Base-by-base conservation (phyloP, 2,329 filamentous ascomycete species). In the Penicillium corylophilum region DNA sequence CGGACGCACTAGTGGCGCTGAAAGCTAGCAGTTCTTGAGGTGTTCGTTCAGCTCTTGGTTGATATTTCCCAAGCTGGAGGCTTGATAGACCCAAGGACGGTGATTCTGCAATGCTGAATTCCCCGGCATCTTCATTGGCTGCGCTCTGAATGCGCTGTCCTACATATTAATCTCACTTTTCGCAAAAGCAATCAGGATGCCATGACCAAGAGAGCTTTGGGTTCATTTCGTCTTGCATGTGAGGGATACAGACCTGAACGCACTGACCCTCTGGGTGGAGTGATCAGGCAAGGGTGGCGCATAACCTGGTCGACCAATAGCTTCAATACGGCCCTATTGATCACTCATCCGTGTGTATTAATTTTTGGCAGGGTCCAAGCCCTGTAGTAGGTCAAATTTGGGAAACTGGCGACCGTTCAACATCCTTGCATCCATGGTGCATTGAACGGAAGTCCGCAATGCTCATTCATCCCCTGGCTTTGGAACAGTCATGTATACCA, bases 241-340 rank as follows among this genome's bases (percentile, higher is more conserved):
- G 44, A 58, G 53, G 53, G 56, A 48, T 54, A 22, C 3, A 15
- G 28, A 20, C 22, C 12, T n/a, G 24, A 40, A 36, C 44, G 48
- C 50, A 55, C 48, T 28, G 47, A 51, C 52, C 35, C 45, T 8
- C 23, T 12, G 9, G 22, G 39, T 31, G 43, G 36, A 33, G 44
- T 31, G 38, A 39, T 26, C 10, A 53, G 38, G 50, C 31, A 59
- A 52, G 49, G 54, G 54, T 33, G 31, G n/a, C 35, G 35, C 35
- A 20, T 38, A 12, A 38, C 2, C 12, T 13, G 35, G 10, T 20
- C 4, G 5, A 22, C 44, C 35, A 52, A 46, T 55, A 40, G 26
- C 23, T 28, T 42, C 16, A 45, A 48, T 41, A 43, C 29, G 29
- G 36, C 33, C 26, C 26, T 42, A 48, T 35, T 44, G 31, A 50